Percentiles rank a stretch among this genome's conserved stretches.
These are phyloP conservation scores for Parachlorella kessleri DNA, from an alignment of 139 green algal genomes.

Conservation along the genomic window DNA sequence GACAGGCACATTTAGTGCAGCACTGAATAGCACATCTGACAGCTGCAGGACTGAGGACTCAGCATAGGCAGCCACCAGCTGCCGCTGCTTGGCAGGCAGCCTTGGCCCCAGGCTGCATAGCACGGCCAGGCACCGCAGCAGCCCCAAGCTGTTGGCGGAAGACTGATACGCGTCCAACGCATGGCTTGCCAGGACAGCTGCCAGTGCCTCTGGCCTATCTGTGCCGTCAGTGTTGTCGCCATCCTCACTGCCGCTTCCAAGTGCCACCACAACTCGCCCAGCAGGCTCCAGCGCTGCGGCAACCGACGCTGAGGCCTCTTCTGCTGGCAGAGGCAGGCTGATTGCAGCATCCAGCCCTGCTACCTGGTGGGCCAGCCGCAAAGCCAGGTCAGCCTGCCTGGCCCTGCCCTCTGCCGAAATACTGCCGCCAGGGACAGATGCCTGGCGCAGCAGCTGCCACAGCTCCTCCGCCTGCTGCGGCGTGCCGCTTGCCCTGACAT, in stretches of 20 bases:
- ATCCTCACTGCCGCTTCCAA: neutral
- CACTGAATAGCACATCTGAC: neutral
- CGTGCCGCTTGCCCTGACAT: neutral
- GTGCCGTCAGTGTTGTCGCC: too few species aligned
- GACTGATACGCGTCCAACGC: neutral
- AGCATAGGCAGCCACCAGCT: too few species aligned
- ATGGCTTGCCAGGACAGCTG: neutral
- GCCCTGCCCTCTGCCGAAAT: neutral
- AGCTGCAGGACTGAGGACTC: neutral
- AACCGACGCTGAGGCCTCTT: neutral
- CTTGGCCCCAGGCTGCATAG: neutral
- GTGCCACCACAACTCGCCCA: neutral
- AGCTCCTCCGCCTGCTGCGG: neutral
- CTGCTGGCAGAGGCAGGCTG: neutral
- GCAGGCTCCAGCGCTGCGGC: neutral
- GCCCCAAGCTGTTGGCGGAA: neutral
- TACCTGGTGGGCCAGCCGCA: slow-evolving; percentile 5
- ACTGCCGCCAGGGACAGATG: neutral
- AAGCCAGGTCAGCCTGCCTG: neutral
- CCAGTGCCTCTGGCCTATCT: neutral
- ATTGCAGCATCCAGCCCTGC: slow-evolving; percentile 8
- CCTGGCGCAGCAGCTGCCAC: neutral
- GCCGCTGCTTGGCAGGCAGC: neutral
- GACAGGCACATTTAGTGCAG: neutral
- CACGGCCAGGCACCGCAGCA: slow-evolving; percentile 15